Evolutionary conservation across 139 green algal species (phyloP).

Genomic region (Spirogloea muscicola): DNA sequence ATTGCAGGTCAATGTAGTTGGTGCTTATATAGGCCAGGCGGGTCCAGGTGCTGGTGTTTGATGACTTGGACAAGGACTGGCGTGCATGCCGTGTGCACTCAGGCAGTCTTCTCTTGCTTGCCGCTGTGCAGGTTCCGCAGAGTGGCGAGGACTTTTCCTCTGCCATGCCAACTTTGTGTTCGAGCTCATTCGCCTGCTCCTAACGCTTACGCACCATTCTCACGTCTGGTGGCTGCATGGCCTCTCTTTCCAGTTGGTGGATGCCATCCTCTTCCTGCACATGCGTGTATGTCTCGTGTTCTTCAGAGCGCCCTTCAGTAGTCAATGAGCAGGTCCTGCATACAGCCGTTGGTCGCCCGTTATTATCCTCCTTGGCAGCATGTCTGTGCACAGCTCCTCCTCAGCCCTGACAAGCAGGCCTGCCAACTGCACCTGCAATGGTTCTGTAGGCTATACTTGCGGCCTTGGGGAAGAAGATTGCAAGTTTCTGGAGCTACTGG

Average conservation of each 20-base stretch:
- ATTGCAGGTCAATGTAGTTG: not conserved
- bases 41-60: not conserved
- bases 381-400: not conserved
- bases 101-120: not conserved
- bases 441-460: constrained; percentile 1
- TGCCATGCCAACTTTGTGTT: constrained; percentile 41
- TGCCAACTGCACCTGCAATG: not conserved
- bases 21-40: not conserved
- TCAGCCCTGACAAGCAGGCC: not conserved
- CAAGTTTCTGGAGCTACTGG: constrained; percentile 19
- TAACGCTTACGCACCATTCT: constrained; percentile 42
- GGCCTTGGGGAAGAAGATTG: constrained; percentile 6
- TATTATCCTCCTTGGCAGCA: not conserved
- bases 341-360: too few species aligned
- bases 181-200: constrained; percentile 38
- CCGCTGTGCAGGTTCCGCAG: not conserved
- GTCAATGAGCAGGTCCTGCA: too few species aligned
- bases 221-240: constrained; percentile 52
- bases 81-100: not conserved
- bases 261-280: constrained; percentile 50
- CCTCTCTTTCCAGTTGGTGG: constrained; percentile 46
- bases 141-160: constrained; percentile 27
- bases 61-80: not conserved
- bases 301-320: too few species aligned
- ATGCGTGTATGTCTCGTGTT: constrained; percentile 38